Base-by-base conservation (phyloP, 2,329 filamentous ascomycete species). In the Scleromitrula shiraiana region DNA sequence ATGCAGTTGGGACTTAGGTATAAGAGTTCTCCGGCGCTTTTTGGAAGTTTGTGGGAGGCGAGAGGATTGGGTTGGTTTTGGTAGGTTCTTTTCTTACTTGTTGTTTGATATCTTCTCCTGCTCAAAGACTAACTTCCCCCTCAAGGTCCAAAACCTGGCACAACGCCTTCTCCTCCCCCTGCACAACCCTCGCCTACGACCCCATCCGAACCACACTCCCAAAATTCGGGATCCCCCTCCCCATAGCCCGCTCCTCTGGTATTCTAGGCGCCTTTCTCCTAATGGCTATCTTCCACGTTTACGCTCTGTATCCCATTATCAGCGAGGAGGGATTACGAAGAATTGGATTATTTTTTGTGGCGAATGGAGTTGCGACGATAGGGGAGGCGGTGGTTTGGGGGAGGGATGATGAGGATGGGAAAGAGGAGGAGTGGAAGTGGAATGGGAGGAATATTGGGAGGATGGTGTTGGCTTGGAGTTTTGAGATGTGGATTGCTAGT, bases 81-180 rank as follows among this genome's bases (percentile, higher is more conserved):
- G 68, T 66, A 60, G 46, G 42, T 44, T 12, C 19, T 17, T 15
- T 26, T 15, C 10, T 2, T 22, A n/a, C 12, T 8, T 22, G 14
- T 12, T 42, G 2, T 23, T 8, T 5, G 20, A 29, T 9, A 23
- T 26, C n/a, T n/a, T n/a, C n/a, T n/a, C n/a, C n/a, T n/a, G n/a
- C n/a, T 1, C n/a, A 14, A 17, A 39, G 35, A 27, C 14, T 32
- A 41, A 10, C 9, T 50, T 9, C 22, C 17, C 26, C 26, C 5
- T 14, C 45, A n/a, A 63, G 60, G 61, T 63, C 62, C 12, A 66
- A 68, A 51, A 68, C 65, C 15, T 70, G 68, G 68, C 68, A 70
- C 42, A 69, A 68, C 43, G 65, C 61, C 0, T 70, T 69, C 51
- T 61, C 67, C 7, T 62, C 66, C 24, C 67, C 68, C 1, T 69